These are phyloP conservation scores for Flaveria bidentis DNA, from an alignment of 129 eudicot species.

Conservation along the genomic window DNA sequence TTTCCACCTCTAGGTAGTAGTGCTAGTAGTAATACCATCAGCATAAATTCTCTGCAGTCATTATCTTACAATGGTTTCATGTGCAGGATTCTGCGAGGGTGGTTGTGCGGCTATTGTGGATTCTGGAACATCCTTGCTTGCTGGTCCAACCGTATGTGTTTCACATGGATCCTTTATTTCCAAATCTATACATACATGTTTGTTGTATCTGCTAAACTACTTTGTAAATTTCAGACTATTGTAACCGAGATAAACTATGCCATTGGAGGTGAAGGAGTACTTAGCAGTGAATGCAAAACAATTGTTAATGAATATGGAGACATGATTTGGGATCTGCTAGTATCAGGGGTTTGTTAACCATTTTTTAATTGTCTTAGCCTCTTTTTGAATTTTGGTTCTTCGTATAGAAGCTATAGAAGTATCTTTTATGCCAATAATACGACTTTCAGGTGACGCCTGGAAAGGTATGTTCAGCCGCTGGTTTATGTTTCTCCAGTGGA, in stretches of 20 bases:
- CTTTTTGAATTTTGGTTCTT: neutral
- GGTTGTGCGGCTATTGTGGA: constrained; percentile 93
- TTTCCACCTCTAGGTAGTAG: neutral
- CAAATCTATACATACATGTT: neutral
- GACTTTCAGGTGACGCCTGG: constrained; percentile 61
- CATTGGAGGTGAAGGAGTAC: constrained; percentile 84
- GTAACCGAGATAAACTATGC: constrained; percentile 89
- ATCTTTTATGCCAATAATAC: constrained; percentile 8
- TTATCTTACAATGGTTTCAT: neutral
- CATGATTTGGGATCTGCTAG: constrained; percentile 81
- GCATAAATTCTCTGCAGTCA: neutral
- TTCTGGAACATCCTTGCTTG: constrained; percentile 90
- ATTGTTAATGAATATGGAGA: constrained; percentile 76
- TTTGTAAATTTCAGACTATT: constrained; percentile 51
- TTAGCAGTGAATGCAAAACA: constrained; percentile 79
- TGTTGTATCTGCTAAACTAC: neutral
- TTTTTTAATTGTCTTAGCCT: neutral
- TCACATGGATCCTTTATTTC: constrained; percentile 9
- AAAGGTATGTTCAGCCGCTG: constrained; percentile 62
- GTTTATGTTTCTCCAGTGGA: constrained; percentile 64
- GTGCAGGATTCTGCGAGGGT: constrained; percentile 69
- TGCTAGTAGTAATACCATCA: too few species aligned
- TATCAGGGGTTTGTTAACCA: constrained; percentile 61
- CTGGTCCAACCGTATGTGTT: constrained; percentile 86
- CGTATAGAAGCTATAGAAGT: neutral